Evolutionary conservation across 176 grass and related monocot genomes (phyloP).

Genomic region (Oropetium thomaeum): DNA sequence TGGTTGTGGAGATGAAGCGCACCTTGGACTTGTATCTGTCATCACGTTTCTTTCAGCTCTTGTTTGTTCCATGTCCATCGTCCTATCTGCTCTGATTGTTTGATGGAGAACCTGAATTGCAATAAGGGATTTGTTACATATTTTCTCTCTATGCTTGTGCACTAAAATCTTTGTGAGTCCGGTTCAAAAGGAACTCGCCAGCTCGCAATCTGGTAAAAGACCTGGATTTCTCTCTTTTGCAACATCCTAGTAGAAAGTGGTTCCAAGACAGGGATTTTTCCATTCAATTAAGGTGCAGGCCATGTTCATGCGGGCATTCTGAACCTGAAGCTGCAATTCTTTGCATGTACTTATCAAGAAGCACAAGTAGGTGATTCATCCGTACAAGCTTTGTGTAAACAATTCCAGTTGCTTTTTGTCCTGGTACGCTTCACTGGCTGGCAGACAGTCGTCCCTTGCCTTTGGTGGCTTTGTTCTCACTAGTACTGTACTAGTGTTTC

Average conservation of each 20-base stretch:
- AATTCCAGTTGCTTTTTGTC: neutral
- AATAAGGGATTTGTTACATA: neutral
- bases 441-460: neutral
- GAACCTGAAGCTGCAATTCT: neutral
- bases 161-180: neutral
- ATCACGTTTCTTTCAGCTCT: conserved; percentile 72
- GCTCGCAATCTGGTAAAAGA: neutral
- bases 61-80: conserved; percentile 59
- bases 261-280: neutral
- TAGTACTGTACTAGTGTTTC: no score
- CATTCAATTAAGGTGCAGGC: neutral
- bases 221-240: neutral
- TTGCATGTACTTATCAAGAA: conserved; percentile 1
- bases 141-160: neutral
- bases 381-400: neutral
- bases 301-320: neutral
- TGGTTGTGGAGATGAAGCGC: conserved; percentile 63
- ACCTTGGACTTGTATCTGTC: conserved; percentile 56
- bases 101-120: neutral
- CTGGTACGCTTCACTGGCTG: neutral
- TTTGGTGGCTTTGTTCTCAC: neutral
- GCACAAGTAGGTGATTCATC: conserved; percentile 2
- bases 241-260: neutral
- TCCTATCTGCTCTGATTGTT: conserved; percentile 44
- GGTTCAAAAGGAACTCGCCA: neutral